Conservation (phyloP, 73 alveolate species). For the Stentor roeselii region DNA sequence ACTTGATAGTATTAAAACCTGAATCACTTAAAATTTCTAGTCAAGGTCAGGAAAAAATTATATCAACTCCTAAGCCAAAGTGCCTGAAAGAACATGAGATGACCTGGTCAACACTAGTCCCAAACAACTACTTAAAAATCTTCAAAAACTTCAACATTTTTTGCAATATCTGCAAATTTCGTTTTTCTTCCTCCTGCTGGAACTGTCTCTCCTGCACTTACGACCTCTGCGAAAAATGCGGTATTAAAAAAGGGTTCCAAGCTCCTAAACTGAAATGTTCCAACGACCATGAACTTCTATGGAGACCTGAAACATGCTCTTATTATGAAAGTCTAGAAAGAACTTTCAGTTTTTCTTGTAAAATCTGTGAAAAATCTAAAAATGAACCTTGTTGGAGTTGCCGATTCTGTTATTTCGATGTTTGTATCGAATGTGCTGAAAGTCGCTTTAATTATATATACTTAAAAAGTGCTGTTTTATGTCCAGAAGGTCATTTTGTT, state of each 20-base stretch:
- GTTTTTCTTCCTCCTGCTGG: neutral
- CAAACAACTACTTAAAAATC: neutral
- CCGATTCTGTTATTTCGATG: neutral
- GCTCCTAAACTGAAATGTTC: neutral
- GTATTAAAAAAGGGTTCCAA: neutral
- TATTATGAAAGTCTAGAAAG: neutral
- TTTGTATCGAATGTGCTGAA: neutral
- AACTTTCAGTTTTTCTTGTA: neutral
- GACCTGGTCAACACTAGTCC: neutral
- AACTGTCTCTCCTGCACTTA: neutral
- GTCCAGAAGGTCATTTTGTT: too few relatives aligned
- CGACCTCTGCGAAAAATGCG: neutral
- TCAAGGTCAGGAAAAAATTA: neutral
- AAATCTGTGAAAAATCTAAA: neutral
- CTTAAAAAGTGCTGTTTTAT: too few relatives aligned
- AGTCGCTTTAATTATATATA: too few relatives aligned
- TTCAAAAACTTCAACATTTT: too few relatives aligned
- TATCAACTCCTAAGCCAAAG: neutral
- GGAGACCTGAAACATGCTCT: neutral
- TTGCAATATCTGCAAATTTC: neutral
- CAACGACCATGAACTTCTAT: neutral
- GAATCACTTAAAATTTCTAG: neutral
- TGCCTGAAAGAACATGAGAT: neutral
- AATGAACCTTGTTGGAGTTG: neutral
- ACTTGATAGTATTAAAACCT: neutral